A percentile compares a stretch with the other conserved stretches of the same genome.
Conservation (phyloP, 768 basidiomycete species). For the Neoboletus brunneissimus region DNA sequence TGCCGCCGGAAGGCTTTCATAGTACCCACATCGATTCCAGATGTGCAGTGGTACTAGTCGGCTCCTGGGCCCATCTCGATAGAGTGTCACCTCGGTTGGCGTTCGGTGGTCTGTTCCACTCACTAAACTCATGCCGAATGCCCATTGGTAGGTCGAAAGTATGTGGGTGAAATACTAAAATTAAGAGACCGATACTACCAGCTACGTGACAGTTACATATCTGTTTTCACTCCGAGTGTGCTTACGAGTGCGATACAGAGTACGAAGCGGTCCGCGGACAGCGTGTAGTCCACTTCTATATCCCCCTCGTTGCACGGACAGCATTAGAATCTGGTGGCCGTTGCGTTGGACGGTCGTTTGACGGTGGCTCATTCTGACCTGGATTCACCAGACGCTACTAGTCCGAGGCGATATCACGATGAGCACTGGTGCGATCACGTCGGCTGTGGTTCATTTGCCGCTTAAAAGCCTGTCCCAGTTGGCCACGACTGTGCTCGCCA, state of each 20-base stretch:
- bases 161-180: background rate
- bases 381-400: background rate
- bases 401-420: background rate
- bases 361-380: background rate
- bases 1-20: too few relatives aligned
- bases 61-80: too few relatives aligned
- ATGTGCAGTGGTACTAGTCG: too few relatives aligned
- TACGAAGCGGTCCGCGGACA: background rate
- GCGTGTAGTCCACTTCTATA: background rate
- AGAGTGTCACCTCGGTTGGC: too few relatives aligned
- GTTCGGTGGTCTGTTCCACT: too few relatives aligned
- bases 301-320: background rate
- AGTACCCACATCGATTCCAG: too few relatives aligned
- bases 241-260: background rate
- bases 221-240: too few relatives aligned
- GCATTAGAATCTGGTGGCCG: background rate
- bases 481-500: background rate
- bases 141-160: background rate
- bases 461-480: background rate
- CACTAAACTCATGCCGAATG: background rate
- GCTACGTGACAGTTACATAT: background rate
- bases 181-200: background rate
- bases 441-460: background rate
- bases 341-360: background rate
- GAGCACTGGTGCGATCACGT: background rate